Evolutionary conservation across 2,329 filamentous ascomycete genomes (phyloP).

Genomic region (Calonectria pseudoturangicola): DNA sequence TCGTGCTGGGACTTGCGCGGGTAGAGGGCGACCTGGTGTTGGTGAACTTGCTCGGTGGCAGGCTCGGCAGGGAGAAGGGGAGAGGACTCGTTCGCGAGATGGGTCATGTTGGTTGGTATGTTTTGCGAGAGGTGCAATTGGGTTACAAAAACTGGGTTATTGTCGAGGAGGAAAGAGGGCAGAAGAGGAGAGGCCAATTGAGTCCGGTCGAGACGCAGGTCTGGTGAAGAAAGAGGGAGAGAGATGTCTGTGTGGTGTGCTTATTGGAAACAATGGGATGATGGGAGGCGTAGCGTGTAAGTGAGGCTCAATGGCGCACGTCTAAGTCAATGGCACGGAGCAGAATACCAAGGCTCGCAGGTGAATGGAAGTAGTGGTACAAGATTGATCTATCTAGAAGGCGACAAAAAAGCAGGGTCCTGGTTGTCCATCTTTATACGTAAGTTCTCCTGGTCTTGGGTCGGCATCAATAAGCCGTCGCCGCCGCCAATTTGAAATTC

Average conservation of each 20-base stretch:
- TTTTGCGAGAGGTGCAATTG: constrained; percentile 8
- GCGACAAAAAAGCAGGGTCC: constrained; percentile 1
- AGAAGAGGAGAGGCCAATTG: background rate
- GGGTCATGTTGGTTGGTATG: constrained; percentile 47
- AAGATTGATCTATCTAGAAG: constrained; percentile 23
- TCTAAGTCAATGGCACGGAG: constrained; percentile 15
- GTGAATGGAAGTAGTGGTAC: constrained; percentile 21
- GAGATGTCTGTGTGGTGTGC: constrained; percentile 24
- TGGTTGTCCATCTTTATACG: constrained; percentile 21
- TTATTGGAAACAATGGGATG: constrained; percentile 26
- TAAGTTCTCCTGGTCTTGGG: background rate
- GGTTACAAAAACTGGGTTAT: background rate
- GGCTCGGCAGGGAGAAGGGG: constrained; percentile 59
- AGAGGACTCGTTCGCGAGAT: constrained; percentile 55
- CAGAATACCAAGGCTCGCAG: background rate
- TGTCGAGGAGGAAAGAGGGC: background rate
- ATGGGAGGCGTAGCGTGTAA: constrained; percentile 19
- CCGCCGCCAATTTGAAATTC: constrained; percentile 24
- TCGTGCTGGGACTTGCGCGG: constrained; percentile 50
- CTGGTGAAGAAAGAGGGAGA: background rate
- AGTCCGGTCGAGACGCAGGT: background rate
- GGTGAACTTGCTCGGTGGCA: constrained; percentile 53
- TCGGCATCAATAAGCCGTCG: constrained; percentile 24
- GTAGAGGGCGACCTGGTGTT: constrained; percentile 49
- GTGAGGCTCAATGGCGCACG: constrained; percentile 26